Evolutionary conservation across 306 rosid species (phyloP).

Genomic region (Medicago arabica): DNA sequence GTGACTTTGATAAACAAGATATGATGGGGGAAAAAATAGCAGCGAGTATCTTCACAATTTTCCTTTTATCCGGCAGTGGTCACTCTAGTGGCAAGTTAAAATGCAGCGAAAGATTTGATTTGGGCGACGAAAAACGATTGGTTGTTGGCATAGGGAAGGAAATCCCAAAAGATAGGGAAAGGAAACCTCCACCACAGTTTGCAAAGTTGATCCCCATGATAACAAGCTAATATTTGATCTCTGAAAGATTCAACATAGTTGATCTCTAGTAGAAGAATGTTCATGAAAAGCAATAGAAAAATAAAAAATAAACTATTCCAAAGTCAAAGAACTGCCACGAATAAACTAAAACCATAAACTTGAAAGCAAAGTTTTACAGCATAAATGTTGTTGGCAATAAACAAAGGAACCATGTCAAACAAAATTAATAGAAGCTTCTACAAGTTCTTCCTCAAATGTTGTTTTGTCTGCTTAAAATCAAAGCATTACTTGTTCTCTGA

Average conservation of each 20-base stretch:
- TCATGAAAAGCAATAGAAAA: background rate
- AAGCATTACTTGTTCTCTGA: conserved; percentile 57
- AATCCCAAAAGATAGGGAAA: no score
- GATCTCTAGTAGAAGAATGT: background rate
- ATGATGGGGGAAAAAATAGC: no score
- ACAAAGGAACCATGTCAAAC: conserved; percentile 27
- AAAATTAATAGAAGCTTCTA: conserved; percentile 41
- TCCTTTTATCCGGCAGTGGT: no score
- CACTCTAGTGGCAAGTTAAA: background rate
- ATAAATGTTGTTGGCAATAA: background rate
- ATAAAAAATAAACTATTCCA: conserved; percentile 29
- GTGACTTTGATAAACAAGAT: no score
- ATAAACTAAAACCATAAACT: conserved; percentile 18
- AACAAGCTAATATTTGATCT: background rate
- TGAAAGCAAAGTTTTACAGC: background rate
- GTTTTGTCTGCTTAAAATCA: conserved; percentile 51
- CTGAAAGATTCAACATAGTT: background rate
- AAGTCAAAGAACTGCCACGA: conserved; percentile 1
- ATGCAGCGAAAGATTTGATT: background rate
- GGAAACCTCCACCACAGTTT: no score
- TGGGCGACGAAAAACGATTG: no score
- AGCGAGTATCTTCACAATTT: no score
- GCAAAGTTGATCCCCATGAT: background rate
- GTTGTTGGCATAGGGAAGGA: background rate
- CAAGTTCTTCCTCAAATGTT: conserved; percentile 33